phyloP scores from a whole-genome alignment of 129 eudicot genomes.

The Arctium lappa region DNA sequence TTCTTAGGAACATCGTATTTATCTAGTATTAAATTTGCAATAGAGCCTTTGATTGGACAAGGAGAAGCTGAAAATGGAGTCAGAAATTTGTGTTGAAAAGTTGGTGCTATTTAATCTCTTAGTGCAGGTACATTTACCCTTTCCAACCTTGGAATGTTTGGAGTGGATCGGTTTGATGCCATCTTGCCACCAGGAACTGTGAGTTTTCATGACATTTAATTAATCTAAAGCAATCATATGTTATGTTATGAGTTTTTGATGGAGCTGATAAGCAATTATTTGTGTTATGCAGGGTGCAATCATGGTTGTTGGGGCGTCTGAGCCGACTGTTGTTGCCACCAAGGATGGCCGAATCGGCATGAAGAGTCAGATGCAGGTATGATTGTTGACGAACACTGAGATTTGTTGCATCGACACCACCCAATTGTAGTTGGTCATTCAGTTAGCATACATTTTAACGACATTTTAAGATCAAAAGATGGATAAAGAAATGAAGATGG shows the following conservation, averaged over 20 bases:
- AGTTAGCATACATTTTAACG: not conserved
- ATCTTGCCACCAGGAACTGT: constrained; percentile 99
- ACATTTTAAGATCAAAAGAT: not conserved
- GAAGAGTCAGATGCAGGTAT: constrained; percentile 95
- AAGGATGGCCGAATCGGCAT: constrained; percentile 94
- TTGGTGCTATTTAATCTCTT: constrained; percentile 16
- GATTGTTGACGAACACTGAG: not conserved
- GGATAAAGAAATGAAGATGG: too few species aligned
- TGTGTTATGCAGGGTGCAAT: constrained; percentile 68
- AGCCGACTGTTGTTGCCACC: constrained; percentile 88
- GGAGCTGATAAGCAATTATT: not conserved
- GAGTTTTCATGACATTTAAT: constrained; percentile 29
- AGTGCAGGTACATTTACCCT: constrained; percentile 91
- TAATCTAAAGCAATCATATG: not conserved
- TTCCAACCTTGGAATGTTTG: constrained; percentile 98
- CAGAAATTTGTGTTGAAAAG: not conserved
- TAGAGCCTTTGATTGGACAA: not conserved
- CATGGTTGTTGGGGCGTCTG: constrained; percentile 96
- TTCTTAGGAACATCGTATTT: too few species aligned
- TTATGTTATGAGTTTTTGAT: not conserved
- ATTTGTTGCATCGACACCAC: not conserved
- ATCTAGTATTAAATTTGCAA: not conserved
- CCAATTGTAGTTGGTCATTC: not conserved
- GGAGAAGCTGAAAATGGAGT: not conserved
- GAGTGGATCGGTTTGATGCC: constrained; percentile 99